These are phyloP conservation scores for Phyllachora maydis DNA, from an alignment of 2,329 filamentous ascomycete genomes.

Conservation along the genomic window DNA sequence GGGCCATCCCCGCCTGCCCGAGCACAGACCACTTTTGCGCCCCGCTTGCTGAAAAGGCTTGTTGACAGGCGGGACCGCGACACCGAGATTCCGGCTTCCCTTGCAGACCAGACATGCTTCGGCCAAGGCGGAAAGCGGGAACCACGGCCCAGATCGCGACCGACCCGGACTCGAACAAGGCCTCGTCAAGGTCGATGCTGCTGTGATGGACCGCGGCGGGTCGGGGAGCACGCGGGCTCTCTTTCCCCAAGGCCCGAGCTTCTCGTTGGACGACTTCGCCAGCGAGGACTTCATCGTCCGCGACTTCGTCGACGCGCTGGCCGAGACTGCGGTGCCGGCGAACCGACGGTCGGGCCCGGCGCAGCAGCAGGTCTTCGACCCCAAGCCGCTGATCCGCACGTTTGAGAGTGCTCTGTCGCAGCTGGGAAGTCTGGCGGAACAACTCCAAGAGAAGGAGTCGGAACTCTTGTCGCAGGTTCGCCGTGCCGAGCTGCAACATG, in stretches of 20 bases:
- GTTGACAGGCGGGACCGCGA: too few relatives aligned
- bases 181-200: too few relatives aligned
- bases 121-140: too few relatives aligned
- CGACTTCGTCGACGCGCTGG: constrained; percentile 88
- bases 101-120: too few relatives aligned
- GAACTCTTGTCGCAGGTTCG: constrained; percentile 79
- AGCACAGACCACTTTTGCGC: too few relatives aligned
- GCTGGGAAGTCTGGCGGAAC: constrained; percentile 52
- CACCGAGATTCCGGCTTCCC: too few relatives aligned
- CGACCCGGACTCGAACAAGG: too few relatives aligned
- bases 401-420: constrained; percentile 66
- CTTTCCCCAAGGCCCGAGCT: constrained; percentile 61
- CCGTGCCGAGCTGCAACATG: constrained; percentile 78
- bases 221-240: constrained; percentile 36
- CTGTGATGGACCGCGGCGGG: constrained; percentile 19
- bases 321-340: constrained; percentile 61
- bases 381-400: constrained; percentile 86
- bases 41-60: too few relatives aligned
- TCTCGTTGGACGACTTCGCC: constrained; percentile 75
- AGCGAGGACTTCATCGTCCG: constrained; percentile 92
- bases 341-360: constrained; percentile 57
- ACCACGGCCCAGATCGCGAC: too few relatives aligned
- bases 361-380: constrained; percentile 59
- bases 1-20: too few relatives aligned
- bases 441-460: constrained; percentile 77